Base-by-base conservation (phyloP, 2,329 filamentous ascomycete species). In the Cladosporium velox region DNA sequence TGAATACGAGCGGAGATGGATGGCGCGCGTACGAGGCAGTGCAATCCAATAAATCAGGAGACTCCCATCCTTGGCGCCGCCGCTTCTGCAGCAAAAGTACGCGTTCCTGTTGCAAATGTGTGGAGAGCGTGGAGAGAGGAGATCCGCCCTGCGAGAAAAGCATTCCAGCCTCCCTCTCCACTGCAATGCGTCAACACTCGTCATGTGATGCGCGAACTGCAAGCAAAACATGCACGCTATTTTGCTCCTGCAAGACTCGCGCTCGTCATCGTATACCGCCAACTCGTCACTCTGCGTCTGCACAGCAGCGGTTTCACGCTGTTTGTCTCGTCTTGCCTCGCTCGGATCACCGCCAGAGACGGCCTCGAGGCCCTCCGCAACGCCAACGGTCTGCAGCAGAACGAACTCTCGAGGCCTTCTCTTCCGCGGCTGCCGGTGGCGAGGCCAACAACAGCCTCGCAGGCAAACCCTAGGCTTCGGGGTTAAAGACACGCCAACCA, bases 1-100 rank as follows among this genome's bases (percentile, higher is more conserved):
- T 15, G 55, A 41, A 58, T 58, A 58, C 55, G 55, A 58, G 55
- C 34, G 30, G 52, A 54, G 52, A 34, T 32, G 55, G 55, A 58
- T 58, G 34, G 55, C 34, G 55, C 55, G 55, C 32, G 32, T 26
- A 41, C 55, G 55, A 58, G 55, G 55, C 55, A 21, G 32, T 58
- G 55, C 55, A 54, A 55, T 30, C 51, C 15, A 58, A 58, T 58
- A 54, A 58, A 58, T 58, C 55, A 58, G 55, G 55, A 58, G 55
- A 34, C 32, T 26, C 18, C 8, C 18, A 10, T 58, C n/a, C 55
- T 58, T 58, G 55, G 55, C 55, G 55, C 55, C 55, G 14, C 7
- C 34, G 34, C 32, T 28, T 30, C 34, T 26, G 52, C 52, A 34
- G 32, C 24, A 8, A 30, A 30, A 52, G 32, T 58, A 58, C 55